Conservation (phyloP, 2,329 filamentous ascomycete genomes). For the Pyrenophora seminiperda region DNA sequence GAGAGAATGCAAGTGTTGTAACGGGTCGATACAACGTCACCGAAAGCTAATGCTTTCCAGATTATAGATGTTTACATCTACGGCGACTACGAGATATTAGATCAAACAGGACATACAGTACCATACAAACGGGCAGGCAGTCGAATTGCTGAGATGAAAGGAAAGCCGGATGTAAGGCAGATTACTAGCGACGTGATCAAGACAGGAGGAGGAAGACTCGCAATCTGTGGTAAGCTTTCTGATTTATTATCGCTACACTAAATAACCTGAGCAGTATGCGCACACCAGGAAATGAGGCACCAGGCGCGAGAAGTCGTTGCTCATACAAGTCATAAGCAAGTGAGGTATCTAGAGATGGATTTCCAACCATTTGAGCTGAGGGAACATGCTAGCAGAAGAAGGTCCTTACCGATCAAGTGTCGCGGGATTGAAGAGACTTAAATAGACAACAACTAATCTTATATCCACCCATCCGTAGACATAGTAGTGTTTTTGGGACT, state of each 20-base stretch:
- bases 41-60: slow-evolving; percentile 6
- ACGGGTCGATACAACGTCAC: neutral
- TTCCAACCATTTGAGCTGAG: slow-evolving; percentile 14
- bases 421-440: slow-evolving; percentile 6
- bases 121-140: slow-evolving; percentile 7
- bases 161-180: slow-evolving; percentile 12
- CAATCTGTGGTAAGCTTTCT: slow-evolving; percentile 21
- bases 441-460: neutral
- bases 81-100: slow-evolving; percentile 10
- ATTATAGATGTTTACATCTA: slow-evolving; percentile 26
- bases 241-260: slow-evolving; percentile 3
- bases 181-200: slow-evolving; percentile 17
- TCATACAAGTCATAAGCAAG: slow-evolving; percentile 9
- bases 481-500: slow-evolving; percentile 4
- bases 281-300: slow-evolving; percentile 9
- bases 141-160: slow-evolving; percentile 13
- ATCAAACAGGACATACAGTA: slow-evolving; percentile 7
- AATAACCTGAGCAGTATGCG: slow-evolving; percentile 15
- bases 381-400: slow-evolving; percentile 1
- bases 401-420: slow-evolving; percentile 9
- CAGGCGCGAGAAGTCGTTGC: slow-evolving; percentile 8
- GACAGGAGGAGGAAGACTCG: slow-evolving; percentile 12
- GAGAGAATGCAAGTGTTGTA: slow-evolving; percentile 17
- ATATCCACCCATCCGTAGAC: slow-evolving; percentile 9
- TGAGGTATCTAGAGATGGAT: slow-evolving; percentile 17